Evolutionary conservation across 768 basidiomycete genomes (phyloP).

Genomic region (Lactarius trivialis): DNA sequence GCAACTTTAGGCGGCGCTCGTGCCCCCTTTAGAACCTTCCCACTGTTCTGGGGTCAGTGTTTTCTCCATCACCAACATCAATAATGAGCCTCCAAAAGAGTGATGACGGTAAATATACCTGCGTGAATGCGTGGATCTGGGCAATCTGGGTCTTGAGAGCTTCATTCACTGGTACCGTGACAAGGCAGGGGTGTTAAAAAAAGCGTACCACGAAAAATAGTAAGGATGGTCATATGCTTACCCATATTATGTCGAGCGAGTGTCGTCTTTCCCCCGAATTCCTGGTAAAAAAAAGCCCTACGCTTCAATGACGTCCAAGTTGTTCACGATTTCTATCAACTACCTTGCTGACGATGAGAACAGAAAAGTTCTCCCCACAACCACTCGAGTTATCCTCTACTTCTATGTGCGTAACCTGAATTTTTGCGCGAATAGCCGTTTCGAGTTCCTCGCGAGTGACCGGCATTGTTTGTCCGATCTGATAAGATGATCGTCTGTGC

Average conservation of each 20-base stretch:
- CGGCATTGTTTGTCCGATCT: slow-evolving; percentile 42
- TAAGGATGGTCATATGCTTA: slow-evolving; percentile 34
- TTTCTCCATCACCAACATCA: slow-evolving; percentile 42
- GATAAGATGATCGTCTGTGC: slow-evolving; percentile 14
- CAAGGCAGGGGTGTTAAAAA: not conserved
- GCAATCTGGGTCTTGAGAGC: slow-evolving; percentile 66
- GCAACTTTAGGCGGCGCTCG: not conserved
- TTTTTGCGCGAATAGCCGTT: slow-evolving; percentile 51
- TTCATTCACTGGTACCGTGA: slow-evolving; percentile 71
- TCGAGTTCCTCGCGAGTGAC: slow-evolving; percentile 52
- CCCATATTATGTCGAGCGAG: slow-evolving; percentile 68
- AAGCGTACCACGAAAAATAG: not conserved
- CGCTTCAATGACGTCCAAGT: no score
- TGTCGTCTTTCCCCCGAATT: slow-evolving; percentile 75
- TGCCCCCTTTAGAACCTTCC: slow-evolving; percentile 38
- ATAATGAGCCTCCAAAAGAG: not conserved
- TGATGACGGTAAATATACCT: slow-evolving; percentile 41
- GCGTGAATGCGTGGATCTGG: slow-evolving; percentile 83
- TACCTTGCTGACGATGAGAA: slow-evolving; percentile 74
- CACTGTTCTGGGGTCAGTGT: slow-evolving; percentile 67
- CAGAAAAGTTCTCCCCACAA: slow-evolving; percentile 72
- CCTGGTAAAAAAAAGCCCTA: slow-evolving; percentile 33
- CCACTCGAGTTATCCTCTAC: slow-evolving; percentile 74
- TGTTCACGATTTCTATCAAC: slow-evolving; percentile 21
- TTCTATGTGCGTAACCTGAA: slow-evolving; percentile 61